Base-by-base conservation (phyloP, 2,329 filamentous ascomycete genomes). In the Calonectria multiphialidica region DNA sequence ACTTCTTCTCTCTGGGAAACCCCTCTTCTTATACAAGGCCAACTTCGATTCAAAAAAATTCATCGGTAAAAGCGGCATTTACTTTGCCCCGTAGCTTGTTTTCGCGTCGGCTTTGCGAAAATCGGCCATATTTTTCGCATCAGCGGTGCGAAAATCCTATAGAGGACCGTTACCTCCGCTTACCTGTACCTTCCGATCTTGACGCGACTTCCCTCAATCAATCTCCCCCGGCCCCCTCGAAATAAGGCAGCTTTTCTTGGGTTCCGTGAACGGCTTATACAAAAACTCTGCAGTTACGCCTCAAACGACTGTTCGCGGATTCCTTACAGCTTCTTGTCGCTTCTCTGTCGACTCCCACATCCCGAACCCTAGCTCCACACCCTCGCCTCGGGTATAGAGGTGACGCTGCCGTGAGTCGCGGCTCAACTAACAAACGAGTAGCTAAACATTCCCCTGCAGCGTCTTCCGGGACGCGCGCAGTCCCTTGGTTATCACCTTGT, bases 391-490 rank as follows among this genome's bases (percentile, higher is more conserved):
- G 21, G 23, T 57, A 37, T 64, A 72, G 72, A 73, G 49, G 68
- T 64, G 66, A 72, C 57, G 55, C 66, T 72, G 70, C 66, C 55
- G 61, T 65, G 47, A 68, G 67, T 72, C 77, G 76, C 77, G 74
- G 74, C 75, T 75, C 65, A 53, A 78, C 76, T 78, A 77, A 78
- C 61, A 76, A 44, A 72, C 55, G 57, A 68, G 30, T 75, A 74
- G 72, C 75, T 53, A 66, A 71, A 64, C 49, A 74, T 66, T 64
- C 71, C 33, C 67, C 71, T 72, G 62, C 63, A 68, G 40, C 47
- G 30, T 62, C 69, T 70, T 69, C 63, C 62, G 66, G 64, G 47
- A 49, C 64, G 15, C 61, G 35, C 68, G 59, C 33, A 25, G 21
- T 68, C 40, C 49, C 66, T 57, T 63, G 57, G 55, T 66, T 65